Percentiles rank a stretch among this genome's conserved stretches.
phyloP scores from a whole-genome alignment of 129 eudicot genomes.

The Solidago caesia region DNA sequence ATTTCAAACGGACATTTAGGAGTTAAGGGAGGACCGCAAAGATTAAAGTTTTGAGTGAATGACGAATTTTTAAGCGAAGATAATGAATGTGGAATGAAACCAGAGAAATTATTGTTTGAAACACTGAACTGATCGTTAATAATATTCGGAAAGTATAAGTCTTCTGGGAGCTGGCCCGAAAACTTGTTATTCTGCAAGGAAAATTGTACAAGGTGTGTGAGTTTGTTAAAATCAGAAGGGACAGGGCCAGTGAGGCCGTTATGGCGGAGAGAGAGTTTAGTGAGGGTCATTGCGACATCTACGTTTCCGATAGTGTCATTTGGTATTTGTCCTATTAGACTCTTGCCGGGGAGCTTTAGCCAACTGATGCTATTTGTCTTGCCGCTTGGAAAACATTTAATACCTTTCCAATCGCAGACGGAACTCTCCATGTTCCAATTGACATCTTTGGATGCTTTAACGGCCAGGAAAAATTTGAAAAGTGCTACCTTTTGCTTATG shows the following conservation, averaged over 20 bases:
- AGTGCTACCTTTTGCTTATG: too few species aligned
- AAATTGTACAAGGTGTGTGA: constrained; percentile 46
- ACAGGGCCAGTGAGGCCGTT: constrained; percentile 56
- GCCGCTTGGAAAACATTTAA: constrained; percentile 54
- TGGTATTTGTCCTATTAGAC: constrained; percentile 69
- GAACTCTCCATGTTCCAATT: too few species aligned
- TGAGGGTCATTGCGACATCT: constrained; percentile 64
- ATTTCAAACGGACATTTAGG: constrained; percentile 49
- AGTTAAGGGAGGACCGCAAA: constrained; percentile 77
- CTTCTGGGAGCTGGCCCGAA: constrained; percentile 61
- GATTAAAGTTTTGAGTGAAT: constrained; percentile 59
- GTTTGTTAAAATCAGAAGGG: constrained; percentile 80
- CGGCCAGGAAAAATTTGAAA: too few species aligned
- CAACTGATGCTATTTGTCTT: constrained; percentile 41
- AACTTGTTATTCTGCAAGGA: constrained; percentile 57
- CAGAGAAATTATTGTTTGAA: constrained; percentile 57
- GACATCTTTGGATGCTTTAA: too few species aligned
- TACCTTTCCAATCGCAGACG: constrained; percentile 95
- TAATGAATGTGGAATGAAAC: constrained; percentile 59
- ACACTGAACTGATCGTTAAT: constrained; percentile 50
- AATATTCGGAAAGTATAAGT: constrained; percentile 34
- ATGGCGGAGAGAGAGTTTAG: constrained; percentile 59
- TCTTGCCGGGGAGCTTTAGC: constrained; percentile 74
- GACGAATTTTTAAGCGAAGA: constrained; percentile 52
- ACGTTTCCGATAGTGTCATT: constrained; percentile 49